Percentiles rank a stretch among this genome's conserved stretches.
Evolutionary conservation across 2,329 filamentous ascomycete genomes (phyloP).

Genomic region (Westerdykella sp.): DNA sequence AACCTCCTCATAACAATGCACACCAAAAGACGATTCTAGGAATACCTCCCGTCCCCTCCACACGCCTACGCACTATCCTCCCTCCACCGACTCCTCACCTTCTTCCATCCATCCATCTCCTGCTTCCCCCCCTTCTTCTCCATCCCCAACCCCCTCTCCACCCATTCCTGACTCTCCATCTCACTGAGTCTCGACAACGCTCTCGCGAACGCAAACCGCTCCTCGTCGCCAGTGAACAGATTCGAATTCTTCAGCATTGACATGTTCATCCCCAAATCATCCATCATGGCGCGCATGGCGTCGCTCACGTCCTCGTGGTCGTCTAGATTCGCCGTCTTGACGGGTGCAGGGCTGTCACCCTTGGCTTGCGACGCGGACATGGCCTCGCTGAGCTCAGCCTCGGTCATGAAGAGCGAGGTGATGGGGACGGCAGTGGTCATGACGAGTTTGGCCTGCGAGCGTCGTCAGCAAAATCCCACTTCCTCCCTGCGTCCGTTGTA

Average conservation of each 20-base stretch:
- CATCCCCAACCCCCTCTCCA: constrained; percentile 67
- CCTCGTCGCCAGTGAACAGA: constrained; percentile 90
- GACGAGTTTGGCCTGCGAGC: constrained; percentile 75
- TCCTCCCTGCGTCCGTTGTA: too few species aligned
- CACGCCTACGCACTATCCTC: constrained; percentile 29
- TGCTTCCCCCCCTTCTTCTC: constrained; percentile 59
- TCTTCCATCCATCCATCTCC: constrained; percentile 60
- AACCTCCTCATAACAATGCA: too few species aligned
- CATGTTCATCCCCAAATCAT: constrained; percentile 81
- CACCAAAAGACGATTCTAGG: neutral
- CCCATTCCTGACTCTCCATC: constrained; percentile 94
- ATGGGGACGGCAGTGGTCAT: constrained; percentile 84
- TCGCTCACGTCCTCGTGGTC: constrained; percentile 54
- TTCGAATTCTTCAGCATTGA: constrained; percentile 75
- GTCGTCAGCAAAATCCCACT: too few species aligned
- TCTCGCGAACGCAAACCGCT: constrained; percentile 90
- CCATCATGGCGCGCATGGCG: constrained; percentile 73
- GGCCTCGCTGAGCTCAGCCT: constrained; percentile 43
- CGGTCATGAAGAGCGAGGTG: constrained; percentile 75
- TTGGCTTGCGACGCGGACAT: constrained; percentile 38
- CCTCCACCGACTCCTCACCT: constrained; percentile 60
- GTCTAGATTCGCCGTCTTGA: constrained; percentile 26
- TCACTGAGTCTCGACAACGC: constrained; percentile 78
- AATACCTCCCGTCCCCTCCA: neutral
- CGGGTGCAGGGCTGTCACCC: constrained; percentile 31